Conservation (phyloP, 2,329 filamentous ascomycete genomes). For the Monosporascus cannonballus region DNA sequence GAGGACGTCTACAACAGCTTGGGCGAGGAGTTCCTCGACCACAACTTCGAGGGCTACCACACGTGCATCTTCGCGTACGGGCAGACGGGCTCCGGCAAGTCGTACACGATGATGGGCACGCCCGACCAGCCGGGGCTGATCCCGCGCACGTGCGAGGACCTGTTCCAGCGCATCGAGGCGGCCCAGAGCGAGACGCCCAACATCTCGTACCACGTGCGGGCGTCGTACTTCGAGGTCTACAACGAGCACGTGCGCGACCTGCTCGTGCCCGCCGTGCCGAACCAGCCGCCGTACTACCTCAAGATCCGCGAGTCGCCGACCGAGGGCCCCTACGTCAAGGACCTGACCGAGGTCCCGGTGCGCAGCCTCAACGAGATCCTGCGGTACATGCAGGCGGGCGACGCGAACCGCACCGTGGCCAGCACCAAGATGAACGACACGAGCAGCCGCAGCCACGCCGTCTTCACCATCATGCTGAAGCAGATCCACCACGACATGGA, state of each 20-base stretch:
- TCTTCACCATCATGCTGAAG: slow-evolving; percentile 96
- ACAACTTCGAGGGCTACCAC: slow-evolving; percentile 99
- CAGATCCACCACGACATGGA: slow-evolving; percentile 97
- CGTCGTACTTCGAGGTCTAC: slow-evolving; percentile 99
- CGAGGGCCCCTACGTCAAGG: slow-evolving; percentile 95
- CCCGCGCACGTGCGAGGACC: slow-evolving; percentile 88
- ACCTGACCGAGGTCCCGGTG: slow-evolving; percentile 88
- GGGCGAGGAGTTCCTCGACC: slow-evolving; percentile 94
- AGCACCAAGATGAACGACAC: slow-evolving; percentile 99
- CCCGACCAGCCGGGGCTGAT: slow-evolving; percentile 84
- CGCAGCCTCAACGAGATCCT: slow-evolving; percentile 82
- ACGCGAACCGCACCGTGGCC: slow-evolving; percentile 79
- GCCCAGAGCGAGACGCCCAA: slow-evolving; percentile 74
- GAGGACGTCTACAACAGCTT: slow-evolving; percentile 91
- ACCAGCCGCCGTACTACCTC: slow-evolving; percentile 80
- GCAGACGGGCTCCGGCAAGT: slow-evolving; percentile 95
- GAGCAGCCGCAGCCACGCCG: slow-evolving; percentile 89
- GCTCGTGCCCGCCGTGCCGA: slow-evolving; percentile 64
- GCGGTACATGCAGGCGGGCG: slow-evolving; percentile 84
- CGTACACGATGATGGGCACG: slow-evolving; percentile 96
- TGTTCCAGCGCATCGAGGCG: slow-evolving; percentile 87
- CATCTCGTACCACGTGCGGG: slow-evolving; percentile 93
- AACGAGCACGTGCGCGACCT: slow-evolving; percentile 98
- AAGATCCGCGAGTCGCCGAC: slow-evolving; percentile 95
- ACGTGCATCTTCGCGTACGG: slow-evolving; percentile 99